Evolutionary conservation across 768 basidiomycete genomes (phyloP), one percentile per base, ranked within the genome.

Genomic region (Hericium alpestre): DNA sequence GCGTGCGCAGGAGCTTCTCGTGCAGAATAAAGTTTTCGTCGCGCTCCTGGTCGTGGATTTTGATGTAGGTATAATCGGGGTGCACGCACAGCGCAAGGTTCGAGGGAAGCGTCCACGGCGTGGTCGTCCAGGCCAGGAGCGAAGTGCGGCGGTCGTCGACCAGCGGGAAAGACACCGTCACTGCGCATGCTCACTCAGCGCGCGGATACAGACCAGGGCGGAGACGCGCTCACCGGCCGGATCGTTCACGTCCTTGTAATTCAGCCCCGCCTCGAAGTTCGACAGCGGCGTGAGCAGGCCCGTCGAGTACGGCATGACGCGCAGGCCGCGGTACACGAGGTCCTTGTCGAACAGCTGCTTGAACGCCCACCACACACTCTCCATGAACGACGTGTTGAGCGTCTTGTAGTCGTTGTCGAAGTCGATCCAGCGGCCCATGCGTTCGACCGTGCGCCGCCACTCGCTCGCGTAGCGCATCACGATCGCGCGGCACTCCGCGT

Each of bases 371-470:
- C 96, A 99, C 11, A 96, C 91, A 50, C 84, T 86, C 76, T 99
- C 96, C 96, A 99, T 98, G 71, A 90, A 99, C 9, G 84, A 74
- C 7, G 84, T 71, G 65, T 98, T 93, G 60, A 98, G 79, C 15
- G 96, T 99, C 77, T 97, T 98, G 77, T 99, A 99, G 65, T 97
- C 96, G 64, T 97, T 90, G 71, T 99, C 96, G 65, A 99, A 99
- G 72, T 99, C 96, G 73, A 99, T 98, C 96, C 96, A 99, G 61
- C 96, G 84, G 38, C 95, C 96, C 87, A 98, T 94, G 61, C 96
- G 84, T 71, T 96, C 94, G 55, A 99, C 95, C 4, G 94, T 98
- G 38, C 74, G 67, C 51, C 93, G 84, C 96, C 96, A 99, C 67
- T 98, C 94, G 7, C 82, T 79, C 2, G 94, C 79, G 70, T 98